Evolutionary conservation across 140 eudicot genomes (phyloP), one percentile per base, ranked within the genome.

Genomic region (Oenanthe javanica): DNA sequence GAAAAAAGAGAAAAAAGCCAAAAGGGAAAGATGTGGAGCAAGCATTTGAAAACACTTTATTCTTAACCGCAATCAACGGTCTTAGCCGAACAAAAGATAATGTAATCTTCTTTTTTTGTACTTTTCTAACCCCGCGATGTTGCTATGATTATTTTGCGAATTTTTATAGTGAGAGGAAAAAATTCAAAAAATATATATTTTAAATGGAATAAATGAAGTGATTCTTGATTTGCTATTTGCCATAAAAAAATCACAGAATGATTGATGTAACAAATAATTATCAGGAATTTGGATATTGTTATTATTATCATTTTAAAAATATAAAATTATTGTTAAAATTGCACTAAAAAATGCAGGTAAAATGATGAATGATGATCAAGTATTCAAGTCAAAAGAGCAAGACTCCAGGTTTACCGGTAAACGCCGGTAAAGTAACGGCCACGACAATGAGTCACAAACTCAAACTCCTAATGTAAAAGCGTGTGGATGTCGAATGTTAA

Each of bases 11-110:
- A 13, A 42, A 78, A 78, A 42, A 8, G 55, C 74, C 81, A 59
- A 78, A 42, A 76, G 42, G 71, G 78, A 80, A 69, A 74, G 79
- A 67, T 51, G 80, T n/a, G 85, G 87, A 81, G 83, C 80, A 54
- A 84, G 69, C 73, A 27, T 42, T 78, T 6, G 55, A 79, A 51
- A 45, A 14, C 82, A 54, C 89, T 88, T 84, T 86, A 77, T 86
- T 89, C 88, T 77, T 82, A 86, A 86, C 90, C 90, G 93, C 90
- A 89, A 89, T 89, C 90, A 86, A 89, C 92, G 92, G 92, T 88
- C 83, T 57, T n/a, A 45, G 63, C 81, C 67, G 43, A 14, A 52
- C 70, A 48, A 64, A 63, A 64, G 42, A 48, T 15, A 8, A 48
- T 12, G 49, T 72, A 79, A 50, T 3, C 64, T 2, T 46, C 50